Base-by-base conservation (phyloP, 257 asterid species). In the Lycium ferocissimum region DNA sequence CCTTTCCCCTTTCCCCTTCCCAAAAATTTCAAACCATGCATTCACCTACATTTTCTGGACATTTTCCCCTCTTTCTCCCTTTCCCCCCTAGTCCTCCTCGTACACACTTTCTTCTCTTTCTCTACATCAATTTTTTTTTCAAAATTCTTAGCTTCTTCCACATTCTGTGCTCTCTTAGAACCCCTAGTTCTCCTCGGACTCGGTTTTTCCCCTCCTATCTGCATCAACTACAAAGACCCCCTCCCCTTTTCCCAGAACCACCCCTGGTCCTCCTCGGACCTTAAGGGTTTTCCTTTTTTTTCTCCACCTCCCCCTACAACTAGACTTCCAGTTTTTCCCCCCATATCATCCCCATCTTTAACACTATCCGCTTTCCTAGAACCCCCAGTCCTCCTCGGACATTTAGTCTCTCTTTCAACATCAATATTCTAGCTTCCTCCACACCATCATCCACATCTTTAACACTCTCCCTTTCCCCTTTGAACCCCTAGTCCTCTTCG, bases 1-100 rank as follows among this genome's bases (percentile, higher is more conserved):
- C n/a, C n/a, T n/a, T n/a, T n/a, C n/a, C n/a, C 22, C 40, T n/a
- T 75, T 76, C 20, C 81, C 35, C 40, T 20, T 65, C 10, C 2
- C 75, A 51, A 0, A 45, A 54, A 49, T 35, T 43, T n/a, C n/a
- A n/a, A n/a, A n/a, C 76, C 86, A 66, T 26, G 33, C 0, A 0
- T 53, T 26, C 65, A 51, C 2, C 61, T 26, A 0, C 33, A 14
- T 78, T 78, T 53, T 78, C 15, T 51, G 65, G 9, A 53, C 22
- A 78, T 26, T 51, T 78, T 53, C 82, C 20, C 33, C 6, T 35
- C 85, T 6, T 79, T 90, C 57, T 85, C 84, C 88, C n/a, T n/a
- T 86, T 87, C 78, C 72, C 83, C 83, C 84, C 89, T 88, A 0
- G 90, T 92, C 83, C 84, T 86, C 91, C 90, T 91, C 59, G 70